Evolutionary conservation across 441 rosid genomes (phyloP), one percentile per base, ranked within the genome.

Genomic region (Sinapis alba): DNA sequence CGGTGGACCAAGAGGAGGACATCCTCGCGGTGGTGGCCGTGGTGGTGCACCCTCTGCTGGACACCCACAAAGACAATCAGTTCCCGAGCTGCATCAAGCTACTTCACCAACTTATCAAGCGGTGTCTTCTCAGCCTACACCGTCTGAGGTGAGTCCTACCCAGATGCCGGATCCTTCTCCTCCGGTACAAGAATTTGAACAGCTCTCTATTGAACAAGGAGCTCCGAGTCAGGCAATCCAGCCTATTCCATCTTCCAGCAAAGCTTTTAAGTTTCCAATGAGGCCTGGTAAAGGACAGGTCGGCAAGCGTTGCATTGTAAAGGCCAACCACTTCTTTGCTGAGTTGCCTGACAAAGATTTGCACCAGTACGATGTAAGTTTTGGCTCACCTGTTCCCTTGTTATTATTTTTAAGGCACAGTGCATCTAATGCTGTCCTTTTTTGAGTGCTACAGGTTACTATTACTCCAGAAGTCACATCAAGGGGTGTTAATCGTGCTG

Each of bases 51-150:
- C 86, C 36, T 71, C 89, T 75, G 62, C 82, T 56, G 85, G 86
- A 71, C 88, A 84, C 23, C 88, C 89, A 18, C 75, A 84, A 32
- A 87, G 91, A 83, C 83, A 85, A 68, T 83, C 86, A 65, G 67
- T 83, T 76, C 97, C 95, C 96, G 97, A 95, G 89, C 98, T 88
- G 97, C 94, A 87, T 85, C 97, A 95, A 95, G 99, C 97, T 71
- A 89, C 90, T 77, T 87, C 67, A 77, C 88, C 88, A 78, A 69
- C 86, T 76, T 79, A 70, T 77, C 84, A 82, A 81, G 87, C 90
- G 68, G 83, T 82, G 86, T 83, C 86, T 38, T 68, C 90, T 72
- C 93, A 88, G 85, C 72, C 79, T 24, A 58, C 78, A 69, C 79
- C 79, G 69, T 59, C 83, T 60, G 96, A 84, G 86, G 89, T 84